Evolutionary conservation across 306 rosid species (phyloP), one percentile per base, ranked within the genome.

Genomic region (Cyamopsis tetragonoloba): DNA sequence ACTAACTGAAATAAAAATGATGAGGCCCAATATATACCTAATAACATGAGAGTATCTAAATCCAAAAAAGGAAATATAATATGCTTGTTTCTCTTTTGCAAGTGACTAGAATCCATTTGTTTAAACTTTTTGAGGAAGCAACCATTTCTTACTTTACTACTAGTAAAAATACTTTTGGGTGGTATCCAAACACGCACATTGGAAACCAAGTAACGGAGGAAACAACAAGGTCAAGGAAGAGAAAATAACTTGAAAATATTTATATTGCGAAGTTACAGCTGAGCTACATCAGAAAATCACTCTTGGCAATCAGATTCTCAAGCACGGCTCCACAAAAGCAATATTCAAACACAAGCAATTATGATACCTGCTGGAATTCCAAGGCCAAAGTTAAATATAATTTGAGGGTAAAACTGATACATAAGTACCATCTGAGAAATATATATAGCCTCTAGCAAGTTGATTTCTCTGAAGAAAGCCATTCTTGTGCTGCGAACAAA

Each of bases 401-500:
- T 63, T 28, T 23, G 34, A 37, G 7, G 68, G 44, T 18, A 23
- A 13, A 57, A 32, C 20, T 6, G 24, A 2, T 17, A n/a, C 62
- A 62, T 26, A 46, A 47, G 41, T 64, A 64, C 27, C 58, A 67
- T 9, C 42, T 70, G 64, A 66, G 76, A 22, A 24, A 57, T n/a
- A 24, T 46, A n/a, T 26, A 8, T 32, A 43, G 42, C 55, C 64
- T 61, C 81, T 80, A 71, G 17, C 5, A 60, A 53, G 80, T 24
- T 79, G 82, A 69, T 43, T 88, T 67, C 53, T 82, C 85, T 30
- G 88, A 82, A 75, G 76, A 60, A 22, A 91, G 86, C 87, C 86
- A 93, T 35, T 86, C 77, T 79, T 76, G 81, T 42, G 73, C 74
- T 15, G 93, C 83, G 30, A 58, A 41, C 66, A 93, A 79, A 54